A percentile compares a stretch with the other conserved stretches of the same genome.
Evolutionary conservation across 495 filamentous ascomycete species (phyloP).

Genomic region (Physcia stellaris): DNA sequence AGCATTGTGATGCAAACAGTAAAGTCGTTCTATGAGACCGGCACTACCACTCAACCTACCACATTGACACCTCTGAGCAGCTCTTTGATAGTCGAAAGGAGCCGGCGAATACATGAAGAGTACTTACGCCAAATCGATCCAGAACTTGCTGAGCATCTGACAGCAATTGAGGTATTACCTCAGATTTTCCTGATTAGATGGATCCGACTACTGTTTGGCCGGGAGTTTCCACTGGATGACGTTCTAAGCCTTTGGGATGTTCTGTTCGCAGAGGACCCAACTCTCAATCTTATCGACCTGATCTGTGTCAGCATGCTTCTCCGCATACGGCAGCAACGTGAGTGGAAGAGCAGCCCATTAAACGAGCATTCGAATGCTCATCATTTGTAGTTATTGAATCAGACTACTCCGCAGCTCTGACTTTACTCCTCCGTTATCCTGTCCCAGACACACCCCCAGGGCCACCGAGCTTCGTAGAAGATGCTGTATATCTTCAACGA

Average conservation of each 20-base stretch:
- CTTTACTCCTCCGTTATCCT: slow-evolving; percentile 71
- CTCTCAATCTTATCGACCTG: slow-evolving; percentile 69
- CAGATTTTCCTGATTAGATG: slow-evolving; percentile 97
- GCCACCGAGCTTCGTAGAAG: slow-evolving; percentile 67
- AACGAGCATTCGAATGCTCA: too few species aligned
- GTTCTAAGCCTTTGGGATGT: slow-evolving; percentile 78
- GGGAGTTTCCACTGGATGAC: slow-evolving; percentile 84
- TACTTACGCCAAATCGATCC: slow-evolving; percentile 65
- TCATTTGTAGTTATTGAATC: slow-evolving; percentile 54
- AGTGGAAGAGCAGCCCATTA: slow-evolving; percentile 20
- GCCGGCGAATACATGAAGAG: slow-evolving; percentile 71
- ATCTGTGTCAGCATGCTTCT: slow-evolving; percentile 91
- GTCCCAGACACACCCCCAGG: slow-evolving; percentile 45
- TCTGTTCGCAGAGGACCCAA: slow-evolving; percentile 77
- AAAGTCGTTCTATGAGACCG: slow-evolving; percentile 73
- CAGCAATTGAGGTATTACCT: slow-evolving; percentile 77
- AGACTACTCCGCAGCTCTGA: slow-evolving; percentile 74
- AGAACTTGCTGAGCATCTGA: slow-evolving; percentile 69
- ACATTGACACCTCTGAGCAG: slow-evolving; percentile 23
- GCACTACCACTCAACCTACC: slow-evolving; percentile 18
- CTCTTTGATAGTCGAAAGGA: slow-evolving; percentile 74
- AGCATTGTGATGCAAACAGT: slow-evolving; percentile 73
- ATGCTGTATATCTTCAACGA: slow-evolving; percentile 72
- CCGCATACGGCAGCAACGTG: slow-evolving; percentile 80
- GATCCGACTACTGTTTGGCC: slow-evolving; percentile 84